Evolutionary conservation across 768 basidiomycete species (phyloP).

Genomic region (Suillus plorans): DNA sequence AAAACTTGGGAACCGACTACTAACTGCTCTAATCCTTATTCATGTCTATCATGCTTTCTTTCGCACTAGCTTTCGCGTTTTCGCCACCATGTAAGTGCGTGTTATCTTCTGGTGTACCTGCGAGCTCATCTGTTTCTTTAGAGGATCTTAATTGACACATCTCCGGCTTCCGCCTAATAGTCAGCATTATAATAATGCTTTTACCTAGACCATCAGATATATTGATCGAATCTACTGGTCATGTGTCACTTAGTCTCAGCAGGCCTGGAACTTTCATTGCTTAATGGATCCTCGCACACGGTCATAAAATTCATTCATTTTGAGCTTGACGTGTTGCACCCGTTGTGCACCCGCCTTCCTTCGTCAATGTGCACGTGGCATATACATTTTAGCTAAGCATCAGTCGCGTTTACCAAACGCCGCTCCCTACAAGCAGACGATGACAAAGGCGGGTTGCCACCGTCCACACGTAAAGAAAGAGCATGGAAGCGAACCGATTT

Average conservation of each 20-base stretch:
- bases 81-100: not conserved
- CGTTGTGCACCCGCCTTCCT: not conserved
- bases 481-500: too few relatives aligned
- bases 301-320: not conserved
- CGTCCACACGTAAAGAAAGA: too few relatives aligned
- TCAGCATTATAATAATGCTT: not conserved
- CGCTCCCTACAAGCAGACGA: not conserved
- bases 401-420: not conserved
- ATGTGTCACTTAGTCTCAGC: not conserved
- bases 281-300: not conserved
- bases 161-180: not conserved
- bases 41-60: not conserved
- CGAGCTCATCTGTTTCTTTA: not conserved
- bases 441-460: too few relatives aligned
- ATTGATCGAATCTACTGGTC: not conserved
- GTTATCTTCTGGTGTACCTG: not conserved
- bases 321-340: not conserved
- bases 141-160: not conserved
- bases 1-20: not conserved
- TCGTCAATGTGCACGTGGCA: not conserved
- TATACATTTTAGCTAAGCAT: not conserved
- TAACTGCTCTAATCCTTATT: slow-evolving; percentile 2
- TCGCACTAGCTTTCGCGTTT: not conserved
- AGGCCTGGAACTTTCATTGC: not conserved
- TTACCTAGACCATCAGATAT: not conserved